These are phyloP conservation scores for Haplosporangium sp. DNA, from an alignment of 371 early-diverging fungal genomes.

Conservation along the genomic window DNA sequence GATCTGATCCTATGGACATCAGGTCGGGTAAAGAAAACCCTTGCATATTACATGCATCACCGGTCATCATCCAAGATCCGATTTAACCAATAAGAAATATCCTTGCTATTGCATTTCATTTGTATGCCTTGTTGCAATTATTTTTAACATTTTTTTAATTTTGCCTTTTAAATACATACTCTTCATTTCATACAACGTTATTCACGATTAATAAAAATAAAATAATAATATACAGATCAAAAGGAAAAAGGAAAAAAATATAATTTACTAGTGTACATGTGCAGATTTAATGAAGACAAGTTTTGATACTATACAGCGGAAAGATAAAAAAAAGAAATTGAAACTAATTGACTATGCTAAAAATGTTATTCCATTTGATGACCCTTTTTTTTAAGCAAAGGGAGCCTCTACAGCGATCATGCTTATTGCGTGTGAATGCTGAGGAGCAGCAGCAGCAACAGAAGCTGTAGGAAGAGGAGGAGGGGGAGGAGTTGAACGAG, in stretches of 20 bases:
- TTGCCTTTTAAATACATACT: too few species aligned
- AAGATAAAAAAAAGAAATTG: neutral
- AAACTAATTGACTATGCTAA: neutral
- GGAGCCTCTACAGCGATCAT: slow-evolving; percentile 39
- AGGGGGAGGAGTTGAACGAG: neutral
- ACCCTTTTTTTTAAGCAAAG: slow-evolving; percentile 26
- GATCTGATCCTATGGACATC: too few species aligned
- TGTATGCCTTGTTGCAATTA: too few species aligned
- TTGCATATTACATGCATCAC: too few species aligned
- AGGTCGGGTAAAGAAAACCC: too few species aligned
- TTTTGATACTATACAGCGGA: neutral
- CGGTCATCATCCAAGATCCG: too few species aligned
- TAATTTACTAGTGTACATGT: neutral
- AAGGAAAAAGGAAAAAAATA: neutral
- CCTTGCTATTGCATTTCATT: too few species aligned
- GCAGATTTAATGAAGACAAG: neutral
- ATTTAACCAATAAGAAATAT: too few species aligned
- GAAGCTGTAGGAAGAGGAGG: neutral
- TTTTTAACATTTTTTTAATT: too few species aligned
- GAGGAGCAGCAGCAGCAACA: neutral
- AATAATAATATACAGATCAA: too few species aligned
- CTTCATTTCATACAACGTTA: neutral
- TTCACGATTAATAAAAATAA: too few species aligned
- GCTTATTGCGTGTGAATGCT: slow-evolving; percentile 30
- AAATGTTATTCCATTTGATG: neutral